These are phyloP conservation scores for Phytophthora foliorum DNA, from an alignment of 352 stramenopile species.

Conservation along the genomic window DNA sequence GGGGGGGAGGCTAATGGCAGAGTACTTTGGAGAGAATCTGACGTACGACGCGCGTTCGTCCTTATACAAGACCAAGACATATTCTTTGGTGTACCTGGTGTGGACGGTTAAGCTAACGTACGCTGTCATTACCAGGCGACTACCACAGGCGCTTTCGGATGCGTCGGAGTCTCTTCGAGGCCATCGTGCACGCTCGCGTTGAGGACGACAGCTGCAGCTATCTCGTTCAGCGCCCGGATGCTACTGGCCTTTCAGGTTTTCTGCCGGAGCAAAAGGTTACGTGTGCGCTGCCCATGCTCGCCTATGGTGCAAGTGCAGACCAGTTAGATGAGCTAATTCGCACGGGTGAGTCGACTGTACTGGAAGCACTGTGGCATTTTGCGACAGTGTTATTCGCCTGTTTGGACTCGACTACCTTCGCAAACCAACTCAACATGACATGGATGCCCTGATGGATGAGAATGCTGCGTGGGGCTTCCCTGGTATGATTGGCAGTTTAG, in stretches of 20 bases:
- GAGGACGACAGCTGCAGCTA: slow-evolving; percentile 2
- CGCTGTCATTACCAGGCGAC: not conserved
- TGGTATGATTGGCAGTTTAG: not conserved
- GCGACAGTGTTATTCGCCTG: not conserved
- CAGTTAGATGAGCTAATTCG: slow-evolving; percentile 1
- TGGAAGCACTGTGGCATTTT: not conserved
- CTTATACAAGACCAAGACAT: not conserved
- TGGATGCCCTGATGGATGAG: not conserved
- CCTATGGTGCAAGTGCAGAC: slow-evolving; percentile 3
- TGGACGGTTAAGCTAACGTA: not conserved
- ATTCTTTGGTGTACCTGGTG: not conserved
- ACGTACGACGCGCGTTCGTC: not conserved
- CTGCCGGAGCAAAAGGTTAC: not conserved
- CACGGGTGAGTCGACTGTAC: not conserved
- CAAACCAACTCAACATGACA: not conserved
- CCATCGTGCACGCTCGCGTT: not conserved
- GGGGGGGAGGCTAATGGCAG: not conserved
- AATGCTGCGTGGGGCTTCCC: not conserved
- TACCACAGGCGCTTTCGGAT: slow-evolving; percentile 4
- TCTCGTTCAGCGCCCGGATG: not conserved
- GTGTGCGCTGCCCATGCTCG: not conserved
- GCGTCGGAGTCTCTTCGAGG: not conserved
- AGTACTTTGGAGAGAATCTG: not conserved
- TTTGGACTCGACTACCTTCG: not conserved
- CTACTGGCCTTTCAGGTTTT: not conserved